These are phyloP conservation scores for Asclepias syriaca DNA, from an alignment of 257 asterid genomes.

Conservation along the genomic window DNA sequence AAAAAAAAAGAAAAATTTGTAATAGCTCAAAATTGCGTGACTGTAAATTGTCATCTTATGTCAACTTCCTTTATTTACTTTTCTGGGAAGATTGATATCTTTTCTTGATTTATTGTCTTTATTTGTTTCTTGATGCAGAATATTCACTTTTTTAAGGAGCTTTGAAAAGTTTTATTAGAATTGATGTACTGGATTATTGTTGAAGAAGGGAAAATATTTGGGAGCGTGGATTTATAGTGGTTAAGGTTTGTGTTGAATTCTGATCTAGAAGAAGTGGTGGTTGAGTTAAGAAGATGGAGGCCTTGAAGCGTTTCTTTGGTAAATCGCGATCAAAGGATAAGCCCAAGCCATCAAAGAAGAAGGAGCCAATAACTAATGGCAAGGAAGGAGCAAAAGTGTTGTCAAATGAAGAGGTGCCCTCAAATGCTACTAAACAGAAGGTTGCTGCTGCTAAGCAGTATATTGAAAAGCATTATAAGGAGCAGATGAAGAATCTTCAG, in stretches of 20 bases:
- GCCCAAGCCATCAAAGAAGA: slow-evolving; percentile 59
- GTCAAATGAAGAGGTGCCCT: slow-evolving; percentile 64
- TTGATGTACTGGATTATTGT: slow-evolving; percentile 36
- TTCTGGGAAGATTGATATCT: slow-evolving; percentile 9
- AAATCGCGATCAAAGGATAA: slow-evolving; percentile 61
- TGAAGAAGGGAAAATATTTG: slow-evolving; percentile 14
- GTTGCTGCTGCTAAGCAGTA: slow-evolving; percentile 97
- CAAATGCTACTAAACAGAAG: slow-evolving; percentile 93
- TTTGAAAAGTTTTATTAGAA: slow-evolving; percentile 23
- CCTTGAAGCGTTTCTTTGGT: slow-evolving; percentile 65
- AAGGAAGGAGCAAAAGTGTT: slow-evolving; percentile 59
- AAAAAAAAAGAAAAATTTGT: neutral
- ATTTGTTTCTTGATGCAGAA: slow-evolving; percentile 37
- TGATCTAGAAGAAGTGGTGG: slow-evolving; percentile 22
- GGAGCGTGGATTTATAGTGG: slow-evolving; percentile 18
- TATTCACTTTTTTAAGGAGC: slow-evolving; percentile 14
- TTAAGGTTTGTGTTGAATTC: slow-evolving; percentile 18
- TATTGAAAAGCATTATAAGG: slow-evolving; percentile 94
- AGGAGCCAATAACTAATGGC: slow-evolving; percentile 50
- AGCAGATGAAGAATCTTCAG: slow-evolving; percentile 93
- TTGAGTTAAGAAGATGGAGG: slow-evolving; percentile 49
- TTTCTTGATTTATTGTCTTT: slow-evolving; percentile 23
- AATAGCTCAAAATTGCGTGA: neutral
- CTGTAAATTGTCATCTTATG: neutral
- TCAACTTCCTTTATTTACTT: neutral